Percentiles rank a stretch among this genome's conserved stretches.
Evolutionary conservation across 805 yeast species (phyloP).

Genomic region (Ogataea haglerorum): DNA sequence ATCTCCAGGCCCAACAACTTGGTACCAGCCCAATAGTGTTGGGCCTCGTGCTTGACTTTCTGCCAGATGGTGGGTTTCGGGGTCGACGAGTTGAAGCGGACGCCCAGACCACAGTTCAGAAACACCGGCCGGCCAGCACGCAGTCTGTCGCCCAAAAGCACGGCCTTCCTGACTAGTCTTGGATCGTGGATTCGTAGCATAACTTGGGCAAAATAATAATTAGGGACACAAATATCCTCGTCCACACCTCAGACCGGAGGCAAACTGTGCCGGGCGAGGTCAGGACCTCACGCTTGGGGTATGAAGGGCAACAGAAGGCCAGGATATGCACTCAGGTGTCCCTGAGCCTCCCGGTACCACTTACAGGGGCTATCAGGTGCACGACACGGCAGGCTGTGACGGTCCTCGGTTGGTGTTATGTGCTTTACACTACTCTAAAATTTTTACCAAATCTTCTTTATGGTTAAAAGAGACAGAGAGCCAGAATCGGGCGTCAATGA

Average conservation of each 20-base stretch:
- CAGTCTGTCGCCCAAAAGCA: background rate
- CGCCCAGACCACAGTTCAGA: background rate
- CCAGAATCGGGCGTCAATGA: conserved; percentile 2
- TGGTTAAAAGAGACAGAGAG: conserved; percentile 11
- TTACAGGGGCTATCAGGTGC: background rate
- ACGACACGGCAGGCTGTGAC: background rate
- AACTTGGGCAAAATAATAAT: background rate
- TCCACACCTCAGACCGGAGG: conserved; percentile 6
- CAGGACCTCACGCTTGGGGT: too few relatives aligned
- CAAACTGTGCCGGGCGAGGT: background rate
- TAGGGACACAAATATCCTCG: conserved; percentile 6
- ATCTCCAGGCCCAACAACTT: conserved; percentile 87
- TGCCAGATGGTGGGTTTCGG: conserved; percentile 69
- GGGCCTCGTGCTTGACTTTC: conserved; percentile 80
- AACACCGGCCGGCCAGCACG: background rate
- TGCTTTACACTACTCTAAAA: conserved; percentile 11
- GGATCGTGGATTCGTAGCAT: conserved; percentile 4
- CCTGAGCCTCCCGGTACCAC: too few relatives aligned
- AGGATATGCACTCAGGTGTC: too few relatives aligned
- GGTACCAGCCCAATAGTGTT: conserved; percentile 94
- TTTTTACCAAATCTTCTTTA: conserved; percentile 5
- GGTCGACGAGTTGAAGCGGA: conserved; percentile 8
- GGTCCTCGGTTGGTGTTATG: conserved; percentile 2
- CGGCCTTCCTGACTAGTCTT: background rate
- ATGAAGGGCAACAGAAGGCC: too few relatives aligned